Conservation (phyloP, 169 alveolate species). For the Cryptosporidium xiaoi region DNA sequence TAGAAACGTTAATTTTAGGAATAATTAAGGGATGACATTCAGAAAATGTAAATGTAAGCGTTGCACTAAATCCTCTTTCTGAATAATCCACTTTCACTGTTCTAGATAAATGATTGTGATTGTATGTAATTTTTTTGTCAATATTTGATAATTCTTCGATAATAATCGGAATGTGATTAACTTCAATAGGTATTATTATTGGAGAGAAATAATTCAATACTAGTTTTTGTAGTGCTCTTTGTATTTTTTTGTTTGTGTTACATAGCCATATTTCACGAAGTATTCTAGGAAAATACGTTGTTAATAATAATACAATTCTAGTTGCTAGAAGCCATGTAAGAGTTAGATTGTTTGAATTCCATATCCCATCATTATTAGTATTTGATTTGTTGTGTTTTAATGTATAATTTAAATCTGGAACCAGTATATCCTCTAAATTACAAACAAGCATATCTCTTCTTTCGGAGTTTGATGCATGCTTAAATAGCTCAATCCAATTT, state of each 20-base stretch:
- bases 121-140: constrained; percentile 24
- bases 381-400: not conserved
- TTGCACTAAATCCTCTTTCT: constrained; percentile 42
- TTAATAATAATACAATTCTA: constrained; percentile 39
- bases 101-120: constrained; percentile 39
- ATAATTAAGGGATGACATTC: constrained; percentile 48
- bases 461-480: constrained; percentile 35
- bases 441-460: constrained; percentile 29
- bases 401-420: not conserved
- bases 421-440: constrained; percentile 27
- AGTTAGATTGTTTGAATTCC: constrained; percentile 30
- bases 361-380: not conserved
- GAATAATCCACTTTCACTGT: constrained; percentile 35
- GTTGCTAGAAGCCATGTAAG: constrained; percentile 59
- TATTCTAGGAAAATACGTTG: constrained; percentile 59
- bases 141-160: constrained; percentile 18
- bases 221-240: constrained; percentile 36
- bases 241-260: constrained; percentile 28
- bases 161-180: constrained; percentile 27
- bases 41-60: constrained; percentile 47
- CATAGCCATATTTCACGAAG: constrained; percentile 55
- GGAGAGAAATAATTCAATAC: constrained; percentile 42
- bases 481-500: constrained; percentile 46
- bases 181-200: constrained; percentile 18
- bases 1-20: constrained; percentile 50